phyloP scores from a whole-genome alignment of 2,329 filamentous ascomycete species.

The Pseudonectria buxi region DNA sequence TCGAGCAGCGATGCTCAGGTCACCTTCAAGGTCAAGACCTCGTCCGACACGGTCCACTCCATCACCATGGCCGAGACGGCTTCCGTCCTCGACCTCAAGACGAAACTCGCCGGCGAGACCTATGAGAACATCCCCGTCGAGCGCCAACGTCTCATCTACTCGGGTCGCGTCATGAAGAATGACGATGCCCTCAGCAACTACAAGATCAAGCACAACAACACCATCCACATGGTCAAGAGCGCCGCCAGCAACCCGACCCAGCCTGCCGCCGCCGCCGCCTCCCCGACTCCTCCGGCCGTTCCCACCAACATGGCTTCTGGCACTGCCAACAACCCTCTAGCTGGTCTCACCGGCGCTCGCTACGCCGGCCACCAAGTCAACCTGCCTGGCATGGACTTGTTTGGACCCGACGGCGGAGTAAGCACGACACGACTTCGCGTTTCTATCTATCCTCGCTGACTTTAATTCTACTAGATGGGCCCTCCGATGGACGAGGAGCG shows the following conservation, averaged over 20 bases:
- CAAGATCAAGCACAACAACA: slow-evolving; percentile 95
- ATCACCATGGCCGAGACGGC: slow-evolving; percentile 73
- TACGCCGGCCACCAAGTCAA: slow-evolving; percentile 83
- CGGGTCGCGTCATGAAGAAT: slow-evolving; percentile 93
- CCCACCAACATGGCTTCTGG: slow-evolving; percentile 75
- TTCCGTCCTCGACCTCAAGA: slow-evolving; percentile 80
- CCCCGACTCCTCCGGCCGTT: slow-evolving; percentile 40
- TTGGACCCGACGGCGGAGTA: slow-evolving; percentile 91
- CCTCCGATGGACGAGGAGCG: slow-evolving; percentile 75
- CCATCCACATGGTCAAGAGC: slow-evolving; percentile 93
- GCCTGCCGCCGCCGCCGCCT: slow-evolving; percentile 33
- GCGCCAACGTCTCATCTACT: slow-evolving; percentile 93
- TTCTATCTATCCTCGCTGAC: background rate
- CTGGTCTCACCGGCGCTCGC: slow-evolving; percentile 82
- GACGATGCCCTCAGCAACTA: slow-evolving; percentile 76
- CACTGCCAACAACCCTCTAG: slow-evolving; percentile 80
- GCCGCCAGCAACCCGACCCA: slow-evolving; percentile 72
- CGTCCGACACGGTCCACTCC: slow-evolving; percentile 77
- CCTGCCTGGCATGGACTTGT: slow-evolving; percentile 78
- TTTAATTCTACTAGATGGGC: slow-evolving; percentile 62
- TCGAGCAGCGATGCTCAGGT: slow-evolving; percentile 63
- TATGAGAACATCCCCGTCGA: slow-evolving; percentile 83
- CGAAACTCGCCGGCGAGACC: slow-evolving; percentile 72
- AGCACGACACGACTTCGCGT: slow-evolving; percentile 38
- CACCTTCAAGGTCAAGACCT: slow-evolving; percentile 97